A percentile compares a stretch with the other conserved stretches of the same genome.
These are phyloP conservation scores for Cordyceps tenuipes DNA, from an alignment of 2,329 filamentous ascomycete genomes.

Conservation along the genomic window DNA sequence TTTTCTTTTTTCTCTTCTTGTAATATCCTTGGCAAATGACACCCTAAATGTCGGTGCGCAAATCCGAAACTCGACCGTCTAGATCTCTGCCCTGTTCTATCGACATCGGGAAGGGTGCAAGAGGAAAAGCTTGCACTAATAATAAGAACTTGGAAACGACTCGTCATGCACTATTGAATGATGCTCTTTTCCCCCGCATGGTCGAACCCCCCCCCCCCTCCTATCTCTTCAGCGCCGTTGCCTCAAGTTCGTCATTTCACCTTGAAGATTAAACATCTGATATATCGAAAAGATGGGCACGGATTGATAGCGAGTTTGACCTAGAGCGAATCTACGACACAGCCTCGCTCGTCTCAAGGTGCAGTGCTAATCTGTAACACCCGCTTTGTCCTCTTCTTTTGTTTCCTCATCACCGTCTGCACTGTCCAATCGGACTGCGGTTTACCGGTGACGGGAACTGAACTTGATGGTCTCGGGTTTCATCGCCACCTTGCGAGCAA, in stretches of 20 bases:
- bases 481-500: neutral
- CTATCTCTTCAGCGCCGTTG: neutral
- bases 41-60: conserved; percentile 1
- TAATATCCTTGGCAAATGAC: neutral
- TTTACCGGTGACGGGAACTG: neutral
- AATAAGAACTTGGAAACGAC: neutral
- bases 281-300: neutral
- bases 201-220: too few relatives aligned
- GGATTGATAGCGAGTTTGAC: neutral
- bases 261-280: neutral
- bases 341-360: neutral
- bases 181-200: neutral
- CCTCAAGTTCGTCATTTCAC: neutral
- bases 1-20: neutral
- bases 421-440: neutral
- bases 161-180: neutral
- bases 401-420: neutral
- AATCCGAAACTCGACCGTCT: neutral
- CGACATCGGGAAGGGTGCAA: neutral
- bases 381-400: conserved; percentile 2
- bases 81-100: neutral
- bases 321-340: neutral
- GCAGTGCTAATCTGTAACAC: neutral
- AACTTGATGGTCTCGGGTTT: neutral
- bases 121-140: neutral